Evolutionary conservation across 495 filamentous ascomycete genomes (phyloP).

Genomic region (Talaromyces liani): DNA sequence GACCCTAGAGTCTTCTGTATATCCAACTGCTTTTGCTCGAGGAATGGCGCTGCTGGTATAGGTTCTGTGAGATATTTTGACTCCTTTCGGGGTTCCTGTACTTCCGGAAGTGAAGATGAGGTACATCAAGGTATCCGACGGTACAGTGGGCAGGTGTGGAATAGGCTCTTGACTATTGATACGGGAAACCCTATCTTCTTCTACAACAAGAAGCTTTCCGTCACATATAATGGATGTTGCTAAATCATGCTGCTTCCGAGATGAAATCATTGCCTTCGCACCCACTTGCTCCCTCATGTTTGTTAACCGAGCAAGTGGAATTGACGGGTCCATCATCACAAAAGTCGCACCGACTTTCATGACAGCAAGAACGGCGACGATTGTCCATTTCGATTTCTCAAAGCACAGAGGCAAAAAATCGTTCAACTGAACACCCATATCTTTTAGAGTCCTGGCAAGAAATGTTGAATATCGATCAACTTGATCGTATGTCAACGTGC

Average conservation of each 20-base stretch:
- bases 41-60: constrained; percentile 33
- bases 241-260: constrained; percentile 19
- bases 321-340: constrained; percentile 29
- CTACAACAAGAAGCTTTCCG: constrained; percentile 22
- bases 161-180: constrained; percentile 1
- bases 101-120: constrained; percentile 47
- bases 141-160: constrained; percentile 17
- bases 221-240: constrained; percentile 19
- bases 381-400: constrained; percentile 42
- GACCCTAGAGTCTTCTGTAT: constrained; percentile 26
- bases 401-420: constrained; percentile 36
- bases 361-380: constrained; percentile 34
- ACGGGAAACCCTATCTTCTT: constrained; percentile 14
- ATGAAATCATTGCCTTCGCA: constrained; percentile 27
- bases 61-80: constrained; percentile 42
- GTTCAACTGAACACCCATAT: constrained; percentile 22
- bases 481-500: constrained; percentile 35
- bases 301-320: constrained; percentile 30
- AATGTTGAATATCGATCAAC: constrained; percentile 29
- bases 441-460: constrained; percentile 20
- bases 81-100: constrained; percentile 50
- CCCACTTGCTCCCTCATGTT: constrained; percentile 28
- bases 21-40: constrained; percentile 28
- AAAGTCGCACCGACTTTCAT: constrained; percentile 36
- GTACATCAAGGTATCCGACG: constrained; percentile 27